A percentile compares a stretch with the other conserved stretches of the same genome.
phyloP scores from a whole-genome alignment of 2,329 filamentous ascomycete genomes.

The Zopfia rhizophila region DNA sequence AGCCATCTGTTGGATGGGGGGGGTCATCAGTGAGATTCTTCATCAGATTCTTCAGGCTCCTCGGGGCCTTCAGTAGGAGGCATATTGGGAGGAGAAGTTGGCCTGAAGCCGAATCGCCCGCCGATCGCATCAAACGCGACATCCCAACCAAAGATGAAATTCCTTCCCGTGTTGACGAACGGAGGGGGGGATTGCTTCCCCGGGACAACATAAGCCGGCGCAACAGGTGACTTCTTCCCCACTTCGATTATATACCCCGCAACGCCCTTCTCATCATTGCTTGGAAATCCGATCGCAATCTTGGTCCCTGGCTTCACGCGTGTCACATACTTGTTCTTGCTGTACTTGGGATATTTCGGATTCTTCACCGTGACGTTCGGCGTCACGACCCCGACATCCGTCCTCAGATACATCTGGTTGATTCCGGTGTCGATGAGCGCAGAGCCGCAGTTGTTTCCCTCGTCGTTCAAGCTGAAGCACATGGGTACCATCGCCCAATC shows the following conservation, averaged over 20 bases:
- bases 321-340: conserved; percentile 38
- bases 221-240: conserved; percentile 33
- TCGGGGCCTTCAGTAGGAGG: too few species aligned
- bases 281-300: conserved; percentile 38
- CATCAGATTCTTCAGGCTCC: too few species aligned
- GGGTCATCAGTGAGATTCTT: too few species aligned
- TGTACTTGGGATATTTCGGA: too few species aligned
- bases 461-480: conserved; percentile 41
- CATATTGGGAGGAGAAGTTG: conserved; percentile 16
- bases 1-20: too few species aligned
- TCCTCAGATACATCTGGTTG: conserved; percentile 47
- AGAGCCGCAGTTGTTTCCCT: conserved; percentile 33
- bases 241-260: conserved; percentile 40
- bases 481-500: conserved; percentile 49
- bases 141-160: conserved; percentile 43
- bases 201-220: conserved; percentile 42
- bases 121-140: conserved; percentile 47
- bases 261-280: conserved; percentile 18
- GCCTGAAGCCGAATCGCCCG: conserved; percentile 45
- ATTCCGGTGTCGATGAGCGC: conserved; percentile 48
- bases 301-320: conserved; percentile 43
- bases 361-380: conserved; percentile 43
- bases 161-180: conserved; percentile 48
- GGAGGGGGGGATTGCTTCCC: conserved; percentile 31
- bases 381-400: conserved; percentile 36